A percentile compares a stretch with the other conserved stretches of the same genome.
These are phyloP conservation scores for Canariomyces notabilis DNA, from an alignment of 2,329 filamentous ascomycete genomes.

Conservation along the genomic window DNA sequence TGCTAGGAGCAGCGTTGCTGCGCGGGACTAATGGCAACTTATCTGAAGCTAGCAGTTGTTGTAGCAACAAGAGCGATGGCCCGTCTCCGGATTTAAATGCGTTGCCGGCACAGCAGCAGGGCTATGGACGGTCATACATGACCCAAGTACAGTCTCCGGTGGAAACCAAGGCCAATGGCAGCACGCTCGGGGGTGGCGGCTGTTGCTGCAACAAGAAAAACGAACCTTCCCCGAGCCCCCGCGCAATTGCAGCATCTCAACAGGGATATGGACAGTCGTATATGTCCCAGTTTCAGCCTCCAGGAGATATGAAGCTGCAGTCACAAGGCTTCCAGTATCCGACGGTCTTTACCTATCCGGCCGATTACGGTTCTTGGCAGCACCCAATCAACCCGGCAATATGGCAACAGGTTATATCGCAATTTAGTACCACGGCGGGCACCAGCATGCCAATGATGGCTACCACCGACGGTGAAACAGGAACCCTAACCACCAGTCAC, in stretches of 20 bases:
- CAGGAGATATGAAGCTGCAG: slow-evolving; percentile 35
- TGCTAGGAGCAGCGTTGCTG: slow-evolving; percentile 3
- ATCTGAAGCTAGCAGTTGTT: slow-evolving; percentile 30
- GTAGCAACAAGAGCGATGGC: slow-evolving; percentile 27
- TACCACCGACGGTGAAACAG: slow-evolving; percentile 8
- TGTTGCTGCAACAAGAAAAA: slow-evolving; percentile 20
- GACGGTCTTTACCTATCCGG: slow-evolving; percentile 48
- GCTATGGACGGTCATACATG: slow-evolving; percentile 23
- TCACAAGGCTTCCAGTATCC: slow-evolving; percentile 39
- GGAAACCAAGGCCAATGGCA: slow-evolving; percentile 29
- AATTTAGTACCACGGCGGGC: slow-evolving; percentile 7
- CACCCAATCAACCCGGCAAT: slow-evolving; percentile 51
- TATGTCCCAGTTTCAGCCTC: slow-evolving; percentile 34
- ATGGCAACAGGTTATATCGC: slow-evolving; percentile 41
- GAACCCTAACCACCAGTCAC: slow-evolving; percentile 30
- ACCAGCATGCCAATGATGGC: slow-evolving; percentile 7
- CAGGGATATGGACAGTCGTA: slow-evolving; percentile 12
- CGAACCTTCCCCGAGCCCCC: not conserved
- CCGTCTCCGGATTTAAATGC: not conserved
- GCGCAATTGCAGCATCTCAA: slow-evolving; percentile 5
- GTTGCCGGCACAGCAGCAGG: slow-evolving; percentile 1
- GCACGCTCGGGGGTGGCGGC: not conserved
- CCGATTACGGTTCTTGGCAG: slow-evolving; percentile 50
- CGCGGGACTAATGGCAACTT: slow-evolving; percentile 15
- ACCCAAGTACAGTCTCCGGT: slow-evolving; percentile 34